Evolutionary conservation across 1,139 yeast genomes (phyloP), one percentile per base, ranked within the genome.

Genomic region (Chernovozyma sophiae-reginae): DNA sequence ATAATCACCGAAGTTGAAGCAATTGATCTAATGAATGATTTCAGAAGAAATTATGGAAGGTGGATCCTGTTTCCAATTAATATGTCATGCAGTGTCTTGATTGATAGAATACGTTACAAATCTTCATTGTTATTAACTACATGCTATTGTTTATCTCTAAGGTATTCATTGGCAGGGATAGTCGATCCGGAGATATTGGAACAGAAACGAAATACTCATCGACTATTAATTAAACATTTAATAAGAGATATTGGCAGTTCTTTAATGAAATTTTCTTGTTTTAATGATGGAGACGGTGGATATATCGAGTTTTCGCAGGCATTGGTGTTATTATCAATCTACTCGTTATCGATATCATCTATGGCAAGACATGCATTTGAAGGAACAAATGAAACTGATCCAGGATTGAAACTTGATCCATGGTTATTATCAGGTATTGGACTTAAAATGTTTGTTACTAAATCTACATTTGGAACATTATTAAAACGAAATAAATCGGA

Each of bases 1-100:
- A 61, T 83, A 6, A 48, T 85, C n/a, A 54, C 77, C 0, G 55
- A 68, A 33, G 56, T 57, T 3, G 80, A 81, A 46, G 76, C 77
- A 0, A 49, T 69, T 7, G 68, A 66, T 25, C 56, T 84, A 29
- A 58, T 85, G 46, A 68, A 69, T 36, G 75, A 74, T 38, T 85
- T 85, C 52, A 62, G 85, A 34, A 73, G 79, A 39, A 72, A 83
- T 49, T 84, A 81, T 50, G 87, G 89, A 8, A 65, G 86, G 29
- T 85, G 95, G 95, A 81, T 83, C 3, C 79, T 86, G 41, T 78
- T 85, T 38, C 89, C 92, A 0, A 71, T 74, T 31, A 63, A 63
- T 18, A 55, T 75, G 27, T 59, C 79, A 2, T 71, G 82, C 0
- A 72, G 62, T 15, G 66, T 60, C 18, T 58, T 85, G 27, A 63